phyloP scores from a whole-genome alignment of 345 rosid species.

The Ceriops decandra region DNA sequence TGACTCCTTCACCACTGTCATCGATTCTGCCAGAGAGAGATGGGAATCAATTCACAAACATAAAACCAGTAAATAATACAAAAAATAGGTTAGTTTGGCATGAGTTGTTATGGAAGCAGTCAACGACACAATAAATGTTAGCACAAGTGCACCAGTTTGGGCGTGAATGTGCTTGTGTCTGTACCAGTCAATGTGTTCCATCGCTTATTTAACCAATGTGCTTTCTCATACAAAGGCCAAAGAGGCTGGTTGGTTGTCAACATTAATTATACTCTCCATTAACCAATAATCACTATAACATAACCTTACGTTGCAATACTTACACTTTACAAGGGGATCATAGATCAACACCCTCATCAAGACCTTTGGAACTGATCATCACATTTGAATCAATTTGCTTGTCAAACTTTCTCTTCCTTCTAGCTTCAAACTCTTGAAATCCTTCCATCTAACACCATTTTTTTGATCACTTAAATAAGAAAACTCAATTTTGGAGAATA shows the following conservation, averaged over 20 bases:
- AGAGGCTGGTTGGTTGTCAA: background rate
- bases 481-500: background rate
- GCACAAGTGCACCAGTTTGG: no score
- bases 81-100: no score
- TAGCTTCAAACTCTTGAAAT: constrained; percentile 76
- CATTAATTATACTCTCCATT: background rate
- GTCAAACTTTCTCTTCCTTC: constrained; percentile 93
- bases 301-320: background rate
- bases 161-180: no score
- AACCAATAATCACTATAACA: background rate
- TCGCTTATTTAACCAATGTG: background rate
- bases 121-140: no score
- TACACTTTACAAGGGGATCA: constrained; percentile 18
- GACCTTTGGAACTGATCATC: constrained; percentile 91
- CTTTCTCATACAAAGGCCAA: background rate
- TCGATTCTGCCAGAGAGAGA: constrained; percentile 8
- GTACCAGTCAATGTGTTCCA: no score
- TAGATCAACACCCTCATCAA: constrained; percentile 90
- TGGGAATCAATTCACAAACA: background rate
- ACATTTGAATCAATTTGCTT: constrained; percentile 94
- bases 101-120: no score
- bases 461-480: background rate
- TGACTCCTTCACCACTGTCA: background rate
- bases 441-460: constrained; percentile 70
- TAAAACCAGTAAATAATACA: background rate